Percentiles rank a stretch among this genome's conserved stretches.
Evolutionary conservation across 148 eudicot genomes (phyloP).

Genomic region (Pharnaceum exiguum): DNA sequence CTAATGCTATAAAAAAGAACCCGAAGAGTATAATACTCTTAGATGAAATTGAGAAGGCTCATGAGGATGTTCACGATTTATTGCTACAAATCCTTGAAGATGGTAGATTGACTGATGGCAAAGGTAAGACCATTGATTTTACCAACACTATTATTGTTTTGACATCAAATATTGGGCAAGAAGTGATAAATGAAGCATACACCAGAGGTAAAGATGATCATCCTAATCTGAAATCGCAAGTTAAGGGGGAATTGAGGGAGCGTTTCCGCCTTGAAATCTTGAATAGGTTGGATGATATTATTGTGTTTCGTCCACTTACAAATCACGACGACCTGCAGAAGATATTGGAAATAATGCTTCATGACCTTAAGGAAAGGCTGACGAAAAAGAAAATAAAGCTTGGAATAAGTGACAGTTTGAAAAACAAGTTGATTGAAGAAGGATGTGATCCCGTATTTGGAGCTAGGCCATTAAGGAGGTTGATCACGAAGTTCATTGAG

Average conservation of each 20-base stretch:
- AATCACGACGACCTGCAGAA: constrained; percentile 37
- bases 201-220: constrained; percentile 34
- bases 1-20: constrained; percentile 40
- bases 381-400: constrained; percentile 34
- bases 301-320: constrained; percentile 40
- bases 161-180: constrained; percentile 51
- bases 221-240: constrained; percentile 34
- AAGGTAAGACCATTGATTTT: constrained; percentile 49
- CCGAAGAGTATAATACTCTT: constrained; percentile 44
- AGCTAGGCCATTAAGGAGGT: constrained; percentile 43
- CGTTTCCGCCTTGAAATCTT: constrained; percentile 42
- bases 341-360: constrained; percentile 36
- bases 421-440: constrained; percentile 34
- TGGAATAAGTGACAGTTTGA: constrained; percentile 33
- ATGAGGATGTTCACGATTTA: constrained; percentile 38
- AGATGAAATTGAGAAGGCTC: constrained; percentile 61
- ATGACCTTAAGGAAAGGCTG: constrained; percentile 37
- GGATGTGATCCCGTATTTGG: constrained; percentile 42
- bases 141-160: constrained; percentile 42
- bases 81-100: constrained; percentile 60
- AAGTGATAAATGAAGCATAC: constrained; percentile 35
- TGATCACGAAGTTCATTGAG: constrained; percentile 42
- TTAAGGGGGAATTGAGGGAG: constrained; percentile 33
- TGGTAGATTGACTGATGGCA: constrained; percentile 50
- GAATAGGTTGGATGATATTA: too few relatives aligned